phyloP scores from a whole-genome alignment of 1,139 yeast genomes.

The Barnettozyma hawaiiensis region DNA sequence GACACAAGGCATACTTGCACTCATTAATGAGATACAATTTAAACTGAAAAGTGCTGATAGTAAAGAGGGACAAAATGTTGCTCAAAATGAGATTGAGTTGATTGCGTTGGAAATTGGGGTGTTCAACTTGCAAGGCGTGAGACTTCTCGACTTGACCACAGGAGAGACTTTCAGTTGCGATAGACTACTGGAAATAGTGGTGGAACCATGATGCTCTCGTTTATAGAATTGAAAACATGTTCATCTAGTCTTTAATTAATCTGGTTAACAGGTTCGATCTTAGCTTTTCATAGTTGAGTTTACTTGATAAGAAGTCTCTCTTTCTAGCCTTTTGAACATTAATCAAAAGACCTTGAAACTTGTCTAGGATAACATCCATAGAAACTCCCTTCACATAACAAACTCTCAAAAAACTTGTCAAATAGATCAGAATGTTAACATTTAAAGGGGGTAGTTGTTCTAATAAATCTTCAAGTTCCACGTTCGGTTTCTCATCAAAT shows the following conservation, averaged over 20 bases:
- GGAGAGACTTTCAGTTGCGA: slow-evolving; percentile 76
- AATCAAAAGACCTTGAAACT: slow-evolving; percentile 29
- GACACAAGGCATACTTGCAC: slow-evolving; percentile 47
- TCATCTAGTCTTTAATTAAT: slow-evolving; percentile 12
- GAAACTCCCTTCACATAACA: slow-evolving; percentile 27
- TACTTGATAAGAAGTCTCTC: slow-evolving; percentile 18
- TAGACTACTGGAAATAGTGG: slow-evolving; percentile 52
- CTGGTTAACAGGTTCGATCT: slow-evolving; percentile 26
- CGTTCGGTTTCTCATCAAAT: slow-evolving; percentile 14
- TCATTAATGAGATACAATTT: slow-evolving; percentile 52
- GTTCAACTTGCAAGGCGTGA: slow-evolving; percentile 58
- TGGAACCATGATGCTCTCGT: slow-evolving; percentile 7
- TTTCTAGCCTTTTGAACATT: slow-evolving; percentile 26
- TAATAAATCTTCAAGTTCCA: slow-evolving; percentile 25
- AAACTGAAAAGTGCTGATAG: slow-evolving; percentile 27
- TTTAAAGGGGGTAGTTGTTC: slow-evolving; percentile 36
- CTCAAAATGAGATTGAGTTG: slow-evolving; percentile 56
- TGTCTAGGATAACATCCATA: slow-evolving; percentile 15
- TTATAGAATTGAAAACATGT: neutral
- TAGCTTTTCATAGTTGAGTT: slow-evolving; percentile 23
- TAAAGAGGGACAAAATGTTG: slow-evolving; percentile 37
- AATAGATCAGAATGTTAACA: slow-evolving; percentile 36
- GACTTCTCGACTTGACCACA: slow-evolving; percentile 53
- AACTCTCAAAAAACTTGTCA: slow-evolving; percentile 33
- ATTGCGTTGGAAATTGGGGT: slow-evolving; percentile 64